phyloP scores from a whole-genome alignment of 768 basidiomycete species.

The Collybia sordida region DNA sequence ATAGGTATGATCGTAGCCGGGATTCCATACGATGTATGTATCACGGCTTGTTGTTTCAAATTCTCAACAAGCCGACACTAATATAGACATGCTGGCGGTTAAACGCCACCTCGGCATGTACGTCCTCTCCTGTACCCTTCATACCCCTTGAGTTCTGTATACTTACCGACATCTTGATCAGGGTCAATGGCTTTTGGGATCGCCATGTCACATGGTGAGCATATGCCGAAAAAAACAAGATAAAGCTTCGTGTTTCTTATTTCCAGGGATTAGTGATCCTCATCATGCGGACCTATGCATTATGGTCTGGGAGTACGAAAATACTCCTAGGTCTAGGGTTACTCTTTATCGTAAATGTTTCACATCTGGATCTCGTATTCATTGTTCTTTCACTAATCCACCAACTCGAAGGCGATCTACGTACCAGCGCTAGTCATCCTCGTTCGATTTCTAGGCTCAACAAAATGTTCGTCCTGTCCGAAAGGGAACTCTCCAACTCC shows the following conservation, averaged over 20 bases:
- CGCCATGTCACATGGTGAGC: neutral
- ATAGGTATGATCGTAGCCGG: neutral
- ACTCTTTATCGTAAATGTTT: neutral
- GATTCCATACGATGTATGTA: neutral
- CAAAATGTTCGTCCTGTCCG: neutral
- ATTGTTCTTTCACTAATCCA: neutral
- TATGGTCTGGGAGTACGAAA: neutral
- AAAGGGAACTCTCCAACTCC: no score
- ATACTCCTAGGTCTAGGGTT: neutral
- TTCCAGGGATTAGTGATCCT: neutral
- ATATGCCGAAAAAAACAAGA: neutral
- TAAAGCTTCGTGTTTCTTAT: no score
- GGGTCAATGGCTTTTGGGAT: neutral
- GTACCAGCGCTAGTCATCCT: conserved; percentile 2
- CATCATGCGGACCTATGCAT: neutral
- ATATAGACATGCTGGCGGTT: no score
- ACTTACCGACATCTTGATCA: no score
- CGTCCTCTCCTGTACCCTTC: no score
- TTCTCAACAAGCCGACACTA: no score
- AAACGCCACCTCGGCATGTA: no score
- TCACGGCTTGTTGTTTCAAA: no score
- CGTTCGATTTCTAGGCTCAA: neutral
- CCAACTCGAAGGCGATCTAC: neutral
- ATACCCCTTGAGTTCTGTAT: no score
- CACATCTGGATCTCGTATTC: no score